These are phyloP conservation scores for Penicillium longicatenatum DNA, from an alignment of 495 filamentous ascomycete genomes.

Conservation along the genomic window DNA sequence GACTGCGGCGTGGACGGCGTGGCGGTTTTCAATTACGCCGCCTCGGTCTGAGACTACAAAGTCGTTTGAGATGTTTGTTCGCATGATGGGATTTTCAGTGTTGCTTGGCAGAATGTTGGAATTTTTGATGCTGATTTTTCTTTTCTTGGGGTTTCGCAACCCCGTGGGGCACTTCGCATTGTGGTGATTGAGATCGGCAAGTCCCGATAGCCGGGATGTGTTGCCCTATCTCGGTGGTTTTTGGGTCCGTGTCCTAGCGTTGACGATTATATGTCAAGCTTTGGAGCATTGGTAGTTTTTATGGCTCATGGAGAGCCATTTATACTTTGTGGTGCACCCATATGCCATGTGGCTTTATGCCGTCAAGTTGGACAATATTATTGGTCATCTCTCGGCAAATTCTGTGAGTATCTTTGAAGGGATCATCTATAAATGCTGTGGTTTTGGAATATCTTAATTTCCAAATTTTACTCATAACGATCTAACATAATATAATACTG, in stretches of 20 bases:
- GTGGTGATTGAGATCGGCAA: neutral
- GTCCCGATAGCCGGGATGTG: neutral
- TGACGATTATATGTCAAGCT: neutral
- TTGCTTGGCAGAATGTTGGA: neutral
- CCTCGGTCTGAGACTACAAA: conserved; percentile 29
- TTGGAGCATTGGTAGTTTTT: no score
- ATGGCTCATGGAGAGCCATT: no score
- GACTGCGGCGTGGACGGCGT: conserved; percentile 40
- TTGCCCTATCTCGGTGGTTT: neutral
- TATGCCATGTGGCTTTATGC: no score
- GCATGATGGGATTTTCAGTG: conserved; percentile 8
- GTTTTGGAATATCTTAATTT: no score
- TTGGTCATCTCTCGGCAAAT: no score
- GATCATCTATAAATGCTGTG: no score
- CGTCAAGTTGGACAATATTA: no score
- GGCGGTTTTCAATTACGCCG: conserved; percentile 39
- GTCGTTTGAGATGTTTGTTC: conserved; percentile 21
- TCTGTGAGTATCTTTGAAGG: no score
- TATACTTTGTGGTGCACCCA: no score
- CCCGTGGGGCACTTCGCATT: neutral
- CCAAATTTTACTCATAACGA: no score
- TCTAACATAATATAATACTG: no score
- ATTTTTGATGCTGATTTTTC: neutral
- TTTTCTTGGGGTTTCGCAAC: neutral
- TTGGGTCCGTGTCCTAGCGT: neutral